Conservation (phyloP, 2,329 filamentous ascomycete species). For the Sporothrix dimorphospora region DNA sequence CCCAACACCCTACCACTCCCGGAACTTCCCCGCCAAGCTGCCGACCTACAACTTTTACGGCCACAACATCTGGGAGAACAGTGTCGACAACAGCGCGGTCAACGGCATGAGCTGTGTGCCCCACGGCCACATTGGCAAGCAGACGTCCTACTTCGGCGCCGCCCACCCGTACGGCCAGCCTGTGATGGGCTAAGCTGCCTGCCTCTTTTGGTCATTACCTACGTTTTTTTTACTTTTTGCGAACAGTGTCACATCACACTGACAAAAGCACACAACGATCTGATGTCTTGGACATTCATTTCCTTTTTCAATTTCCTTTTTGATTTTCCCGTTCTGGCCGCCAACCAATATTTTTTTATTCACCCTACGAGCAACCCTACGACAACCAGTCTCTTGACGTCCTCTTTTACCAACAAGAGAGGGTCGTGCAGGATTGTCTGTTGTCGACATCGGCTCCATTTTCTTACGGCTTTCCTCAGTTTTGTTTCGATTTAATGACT, state of each 20-base stretch:
- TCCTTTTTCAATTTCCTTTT: conserved; percentile 23
- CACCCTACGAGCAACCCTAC: not conserved
- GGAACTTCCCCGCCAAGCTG: conserved; percentile 47
- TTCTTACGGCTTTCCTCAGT: conserved; percentile 14
- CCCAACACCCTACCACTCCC: conserved; percentile 48
- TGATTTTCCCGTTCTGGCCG: conserved; percentile 23
- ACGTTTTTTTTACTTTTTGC: not conserved
- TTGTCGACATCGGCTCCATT: not conserved
- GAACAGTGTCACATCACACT: not conserved
- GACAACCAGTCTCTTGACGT: not conserved
- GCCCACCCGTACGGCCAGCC: conserved; percentile 56
- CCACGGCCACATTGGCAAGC: conserved; percentile 48
- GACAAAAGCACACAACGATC: conserved; percentile 10
- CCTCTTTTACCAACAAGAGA: not conserved
- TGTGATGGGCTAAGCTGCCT: conserved; percentile 52
- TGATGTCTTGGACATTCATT: conserved; percentile 12
- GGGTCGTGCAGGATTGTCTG: not conserved
- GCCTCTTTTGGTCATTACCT: not conserved
- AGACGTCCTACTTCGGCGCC: conserved; percentile 51
- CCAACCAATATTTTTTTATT: conserved; percentile 25
- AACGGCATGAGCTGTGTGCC: conserved; percentile 49
- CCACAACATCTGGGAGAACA: conserved; percentile 56
- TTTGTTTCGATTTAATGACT: conserved; percentile 24
- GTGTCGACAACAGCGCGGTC: conserved; percentile 47
- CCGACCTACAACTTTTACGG: conserved; percentile 51